Base-by-base conservation (phyloP, 306 rosid genomes). In the Luffa aegyptiaca region DNA sequence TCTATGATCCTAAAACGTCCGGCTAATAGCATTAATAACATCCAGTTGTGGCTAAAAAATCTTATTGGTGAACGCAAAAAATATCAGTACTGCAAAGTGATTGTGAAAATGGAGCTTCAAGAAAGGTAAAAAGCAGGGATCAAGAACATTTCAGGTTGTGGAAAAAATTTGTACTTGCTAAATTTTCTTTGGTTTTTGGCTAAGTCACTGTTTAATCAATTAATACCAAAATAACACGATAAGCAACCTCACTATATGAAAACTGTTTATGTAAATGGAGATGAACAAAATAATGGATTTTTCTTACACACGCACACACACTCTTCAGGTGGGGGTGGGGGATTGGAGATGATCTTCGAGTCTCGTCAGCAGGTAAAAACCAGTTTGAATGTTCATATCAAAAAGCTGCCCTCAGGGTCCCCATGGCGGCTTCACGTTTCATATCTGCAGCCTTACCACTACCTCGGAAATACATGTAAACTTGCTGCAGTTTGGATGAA, bases 391-490 rank as follows among this genome's bases (percentile, higher is more conserved):
- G 79, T 8, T 4, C 75, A 62, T 52, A 48, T 80, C 70, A 92
- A 63, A 95, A 85, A 49, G 97, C 96, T 49, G 96, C 90, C 97
- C 84, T 92, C 97, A 94, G 81, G 65, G 98, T 86, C 45, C 89
- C 86, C 87, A 92, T 89, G 26, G 97, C 88, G 45, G 99, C 97
- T n/a, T 88, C 87, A 13, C 88, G 96, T 86, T 85, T 93, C 87
- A 88, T 71, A 56, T 82, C 88, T 55, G 84, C 85, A 78, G 92
- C 91, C 89, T 93, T 93, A 77, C 99, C 99, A 42, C 97, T 95
- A 82, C 97, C 96, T 39, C 98, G 95, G 90, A 95, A 95, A 81
- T 95, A 95, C 91, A 87, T 84, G 85, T 89, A 91, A 79, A 95
- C 99, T 95, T 91, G 94, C 97, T 95, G 96, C 88, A 85, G 83